Evolutionary conservation across 108 stramenopile species (phyloP).

Genomic region (Fistulifera pelliculosa): DNA sequence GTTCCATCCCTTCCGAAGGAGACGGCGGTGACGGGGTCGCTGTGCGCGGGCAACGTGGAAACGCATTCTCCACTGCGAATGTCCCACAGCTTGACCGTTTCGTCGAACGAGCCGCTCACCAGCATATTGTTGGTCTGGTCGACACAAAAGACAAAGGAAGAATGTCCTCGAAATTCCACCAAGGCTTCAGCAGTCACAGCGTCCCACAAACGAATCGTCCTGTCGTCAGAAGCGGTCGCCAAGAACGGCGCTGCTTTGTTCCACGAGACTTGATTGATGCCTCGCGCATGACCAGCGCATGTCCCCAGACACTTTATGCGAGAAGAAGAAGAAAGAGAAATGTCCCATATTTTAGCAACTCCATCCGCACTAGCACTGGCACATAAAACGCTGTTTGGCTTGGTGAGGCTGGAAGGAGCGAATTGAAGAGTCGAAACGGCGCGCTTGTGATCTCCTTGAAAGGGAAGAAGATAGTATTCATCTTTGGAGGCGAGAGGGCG

Average conservation of each 20-base stretch:
- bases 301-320: constrained; percentile 21
- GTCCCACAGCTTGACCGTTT: constrained; percentile 95
- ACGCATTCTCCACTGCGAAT: constrained; percentile 86
- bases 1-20: constrained; percentile 86
- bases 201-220: constrained; percentile 86
- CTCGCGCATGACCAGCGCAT: constrained; percentile 59
- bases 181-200: constrained; percentile 64
- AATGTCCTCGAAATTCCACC: constrained; percentile 85
- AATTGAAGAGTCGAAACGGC: constrained; percentile 66
- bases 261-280: constrained; percentile 85
- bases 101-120: constrained; percentile 83
- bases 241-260: constrained; percentile 48
- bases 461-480: background rate
- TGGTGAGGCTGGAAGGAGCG: constrained; percentile 41
- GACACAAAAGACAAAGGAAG: constrained; percentile 85
- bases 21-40: constrained; percentile 91
- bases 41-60: constrained; percentile 86
- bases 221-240: constrained; percentile 89
- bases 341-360: constrained; percentile 64
- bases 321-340: constrained; percentile 9
- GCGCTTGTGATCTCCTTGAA: constrained; percentile 77
- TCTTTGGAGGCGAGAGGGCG: background rate
- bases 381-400: constrained; percentile 30
- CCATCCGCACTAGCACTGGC: constrained; percentile 75
- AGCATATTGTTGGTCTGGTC: constrained; percentile 80